phyloP scores from a whole-genome alignment of 768 basidiomycete species.

The Lactarius akahatsu region DNA sequence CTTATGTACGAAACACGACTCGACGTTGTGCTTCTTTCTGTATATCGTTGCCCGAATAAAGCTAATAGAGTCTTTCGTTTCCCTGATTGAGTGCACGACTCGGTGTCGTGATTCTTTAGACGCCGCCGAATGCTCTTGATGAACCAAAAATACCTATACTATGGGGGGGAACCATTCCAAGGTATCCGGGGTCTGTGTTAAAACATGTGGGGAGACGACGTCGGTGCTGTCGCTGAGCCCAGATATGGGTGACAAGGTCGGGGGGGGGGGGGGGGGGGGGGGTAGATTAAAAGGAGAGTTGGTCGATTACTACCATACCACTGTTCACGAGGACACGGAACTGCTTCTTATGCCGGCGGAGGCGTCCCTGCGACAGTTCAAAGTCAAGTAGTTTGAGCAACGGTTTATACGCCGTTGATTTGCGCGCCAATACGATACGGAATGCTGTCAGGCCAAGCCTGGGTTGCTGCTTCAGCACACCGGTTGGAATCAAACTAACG shows the following conservation, averaged over 20 bases:
- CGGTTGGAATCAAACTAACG: neutral
- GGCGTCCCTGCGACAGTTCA: constrained; percentile 50
- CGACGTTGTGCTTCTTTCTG: too few relatives aligned
- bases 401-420: constrained; percentile 47
- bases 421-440: constrained; percentile 56
- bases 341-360: constrained; percentile 43
- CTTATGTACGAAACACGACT: too few relatives aligned
- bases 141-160: neutral
- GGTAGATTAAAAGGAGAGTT: constrained; percentile 30
- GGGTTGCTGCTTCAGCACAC: constrained; percentile 4
- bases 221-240: neutral
- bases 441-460: constrained; percentile 88
- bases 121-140: too few relatives aligned
- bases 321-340: constrained; percentile 52
- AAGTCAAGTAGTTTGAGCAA: constrained; percentile 50
- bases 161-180: neutral
- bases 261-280: too few relatives aligned
- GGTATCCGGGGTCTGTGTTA: neutral
- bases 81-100: too few relatives aligned
- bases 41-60: too few relatives aligned
- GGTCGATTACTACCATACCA: constrained; percentile 37
- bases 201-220: neutral
- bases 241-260: neutral
- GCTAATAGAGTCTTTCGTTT: too few relatives aligned
- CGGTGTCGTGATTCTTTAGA: too few relatives aligned